A percentile compares a stretch with the other conserved stretches of the same genome.
Evolutionary conservation across 2,329 filamentous ascomycete species (phyloP).

Genomic region (Exserohilum turcica): DNA sequence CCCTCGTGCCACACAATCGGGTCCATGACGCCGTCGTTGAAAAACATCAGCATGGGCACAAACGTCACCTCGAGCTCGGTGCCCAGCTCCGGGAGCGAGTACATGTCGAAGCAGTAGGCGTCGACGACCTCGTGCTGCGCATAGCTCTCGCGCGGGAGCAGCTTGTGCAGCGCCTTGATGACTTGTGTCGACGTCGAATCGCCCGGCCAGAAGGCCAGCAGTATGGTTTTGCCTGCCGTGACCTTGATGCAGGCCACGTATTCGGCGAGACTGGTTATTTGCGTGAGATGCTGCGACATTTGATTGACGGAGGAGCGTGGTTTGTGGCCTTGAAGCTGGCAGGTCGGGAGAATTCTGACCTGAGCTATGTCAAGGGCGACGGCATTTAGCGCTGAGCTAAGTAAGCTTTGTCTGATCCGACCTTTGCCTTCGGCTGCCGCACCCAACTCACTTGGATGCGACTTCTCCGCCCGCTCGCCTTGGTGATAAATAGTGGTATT

Average conservation of each 20-base stretch:
- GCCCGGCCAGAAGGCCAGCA: conserved; percentile 30
- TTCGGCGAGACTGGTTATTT: conserved; percentile 22
- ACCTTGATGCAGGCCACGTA: conserved; percentile 23
- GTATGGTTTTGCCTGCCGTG: conserved; percentile 25
- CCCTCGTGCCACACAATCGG: conserved; percentile 34
- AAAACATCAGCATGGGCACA: conserved; percentile 35
- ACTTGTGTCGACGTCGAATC: conserved; percentile 25
- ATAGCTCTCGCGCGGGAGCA: conserved; percentile 19
- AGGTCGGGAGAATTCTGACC: background rate
- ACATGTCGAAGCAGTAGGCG: conserved; percentile 33
- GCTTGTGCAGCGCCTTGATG: conserved; percentile 18
- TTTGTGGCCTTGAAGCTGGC: background rate
- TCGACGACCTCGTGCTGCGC: conserved; percentile 19
- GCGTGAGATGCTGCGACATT: conserved; percentile 19
- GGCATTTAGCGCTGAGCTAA: no score
- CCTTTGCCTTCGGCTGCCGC: no score
- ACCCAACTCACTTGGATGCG: no score
- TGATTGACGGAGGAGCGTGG: background rate
- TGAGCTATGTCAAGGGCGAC: no score
- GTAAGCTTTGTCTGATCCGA: no score
- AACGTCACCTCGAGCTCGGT: conserved; percentile 28
- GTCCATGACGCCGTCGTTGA: conserved; percentile 27
- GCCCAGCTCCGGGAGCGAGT: conserved; percentile 27
- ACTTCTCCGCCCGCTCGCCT: no score
- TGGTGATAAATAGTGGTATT: no score